Evolutionary conservation across 306 rosid genomes (phyloP).

Genomic region (cucumber (Cucumis sativus)): Cucumber_9930_V3 NC_026660.2:8577501-8578000

Average conservation of each 20-base stretch:
- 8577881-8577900: background rate
- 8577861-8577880: background rate
- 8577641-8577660: slow-evolving; percentile 59
- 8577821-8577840: background rate
- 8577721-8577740: slow-evolving; percentile 31
- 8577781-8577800: background rate
- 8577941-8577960: background rate
- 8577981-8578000: no score
- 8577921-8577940: background rate
- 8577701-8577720: slow-evolving; percentile 38
- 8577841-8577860: no score
- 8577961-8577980: no score
- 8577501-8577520: slow-evolving; percentile 8
- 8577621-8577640: slow-evolving; percentile 19
- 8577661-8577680: slow-evolving; percentile 36
- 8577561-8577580: background rate
- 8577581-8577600: slow-evolving; percentile 13
- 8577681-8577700: slow-evolving; percentile 46
- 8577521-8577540: slow-evolving; percentile 71
- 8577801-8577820: background rate
- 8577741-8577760: background rate
- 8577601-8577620: slow-evolving; percentile 48
- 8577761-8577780: background rate
- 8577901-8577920: background rate
- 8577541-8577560: slow-evolving; percentile 30